These are phyloP conservation scores for Mortierella sp. DNA, from an alignment of 371 early-diverging fungal species.

Conservation along the genomic window DNA sequence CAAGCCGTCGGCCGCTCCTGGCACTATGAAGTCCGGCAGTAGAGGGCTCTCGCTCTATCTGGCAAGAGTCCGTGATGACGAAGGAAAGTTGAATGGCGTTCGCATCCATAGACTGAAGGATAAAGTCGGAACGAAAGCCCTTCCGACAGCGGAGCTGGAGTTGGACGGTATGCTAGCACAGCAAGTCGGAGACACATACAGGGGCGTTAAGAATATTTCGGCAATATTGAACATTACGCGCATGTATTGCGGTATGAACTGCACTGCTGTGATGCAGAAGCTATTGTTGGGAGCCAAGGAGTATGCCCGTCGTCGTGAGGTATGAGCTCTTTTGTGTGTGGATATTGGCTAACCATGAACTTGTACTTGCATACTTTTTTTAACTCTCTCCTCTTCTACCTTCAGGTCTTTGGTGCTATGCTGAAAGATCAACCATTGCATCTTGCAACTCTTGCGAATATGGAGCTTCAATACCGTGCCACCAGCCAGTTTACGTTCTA, in stretches of 20 bases:
- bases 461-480: constrained; percentile 66
- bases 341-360: too few relatives aligned
- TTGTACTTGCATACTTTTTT: too few relatives aligned
- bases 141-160: constrained; percentile 80
- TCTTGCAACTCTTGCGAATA: constrained; percentile 63
- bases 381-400: too few relatives aligned
- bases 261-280: constrained; percentile 59
- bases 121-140: constrained; percentile 74
- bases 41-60: constrained; percentile 72
- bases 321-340: not conserved
- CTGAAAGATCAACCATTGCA: constrained; percentile 72
- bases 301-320: constrained; percentile 68
- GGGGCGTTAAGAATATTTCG: constrained; percentile 72
- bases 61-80: constrained; percentile 64
- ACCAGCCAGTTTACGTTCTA: constrained; percentile 66
- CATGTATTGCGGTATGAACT: constrained; percentile 67
- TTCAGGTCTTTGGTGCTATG: constrained; percentile 48
- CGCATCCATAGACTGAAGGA: constrained; percentile 73
- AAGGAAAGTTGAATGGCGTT: constrained; percentile 70
- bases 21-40: constrained; percentile 56
- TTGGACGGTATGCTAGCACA: constrained; percentile 65
- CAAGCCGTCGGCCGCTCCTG: constrained; percentile 24
- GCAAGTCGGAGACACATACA: constrained; percentile 63
- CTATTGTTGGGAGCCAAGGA: constrained; percentile 65
- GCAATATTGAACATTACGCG: constrained; percentile 77